A percentile compares a stretch with the other conserved stretches of the same genome.
Conservation (phyloP, 2,329 filamentous ascomycete genomes). For the Trichoderma semiorbis region DNA sequence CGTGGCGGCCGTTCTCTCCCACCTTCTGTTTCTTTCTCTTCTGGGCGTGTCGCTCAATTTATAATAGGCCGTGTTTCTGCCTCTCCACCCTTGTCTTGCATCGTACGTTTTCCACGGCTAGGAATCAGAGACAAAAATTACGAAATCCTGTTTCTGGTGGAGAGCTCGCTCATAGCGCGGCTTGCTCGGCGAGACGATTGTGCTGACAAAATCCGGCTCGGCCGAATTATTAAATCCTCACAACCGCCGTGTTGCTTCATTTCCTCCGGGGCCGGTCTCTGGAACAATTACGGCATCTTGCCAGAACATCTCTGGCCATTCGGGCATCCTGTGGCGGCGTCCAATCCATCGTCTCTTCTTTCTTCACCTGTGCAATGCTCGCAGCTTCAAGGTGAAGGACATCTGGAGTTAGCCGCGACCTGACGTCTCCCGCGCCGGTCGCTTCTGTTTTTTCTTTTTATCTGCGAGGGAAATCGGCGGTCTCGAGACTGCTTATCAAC, state of each 20-base stretch:
- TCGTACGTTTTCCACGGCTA: not conserved
- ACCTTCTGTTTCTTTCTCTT: not conserved
- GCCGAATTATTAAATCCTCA: constrained; percentile 14
- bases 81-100: not conserved
- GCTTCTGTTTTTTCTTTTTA: not conserved
- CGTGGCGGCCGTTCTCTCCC: not conserved
- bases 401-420: not conserved
- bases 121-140: not conserved
- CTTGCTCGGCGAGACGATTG: constrained; percentile 5
- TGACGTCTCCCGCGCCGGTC: constrained; percentile 6
- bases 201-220: constrained; percentile 14
- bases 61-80: not conserved
- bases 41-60: not conserved
- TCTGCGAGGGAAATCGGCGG: not conserved
- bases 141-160: not conserved
- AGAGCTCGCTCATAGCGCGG: constrained; percentile 1
- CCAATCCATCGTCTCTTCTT: not conserved
- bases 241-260: not conserved
- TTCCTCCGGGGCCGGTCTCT: constrained; percentile 9
- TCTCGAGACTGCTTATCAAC: not conserved
- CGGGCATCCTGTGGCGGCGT: not conserved
- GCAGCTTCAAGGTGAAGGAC: not conserved
- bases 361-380: constrained; percentile 1
- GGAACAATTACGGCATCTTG: not conserved
- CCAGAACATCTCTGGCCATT: not conserved